Evolutionary conservation across 2,329 filamentous ascomycete species (phyloP), one percentile per base, ranked within the genome.

Genomic region (Aspergillus eucalypticola): DNA sequence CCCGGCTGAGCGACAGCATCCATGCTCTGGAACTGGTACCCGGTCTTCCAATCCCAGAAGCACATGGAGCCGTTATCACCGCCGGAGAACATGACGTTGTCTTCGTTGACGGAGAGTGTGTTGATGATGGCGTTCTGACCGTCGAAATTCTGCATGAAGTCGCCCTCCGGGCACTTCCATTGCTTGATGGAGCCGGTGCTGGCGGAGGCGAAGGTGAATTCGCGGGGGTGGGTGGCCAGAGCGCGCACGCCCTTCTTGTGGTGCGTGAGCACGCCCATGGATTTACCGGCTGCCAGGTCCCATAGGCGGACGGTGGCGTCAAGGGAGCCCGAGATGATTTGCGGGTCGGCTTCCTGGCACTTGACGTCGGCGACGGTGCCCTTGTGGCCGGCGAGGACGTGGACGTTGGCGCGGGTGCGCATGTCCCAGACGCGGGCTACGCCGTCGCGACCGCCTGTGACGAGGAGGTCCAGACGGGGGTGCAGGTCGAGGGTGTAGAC

Each of bases 11-110:
- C 95, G 7, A 91, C 91, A 3, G 91, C 96, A 68, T 99, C 93
- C 11, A 94, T 84, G 8, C 87, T 86, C 78, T 99, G 95, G 80
- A 95, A 99, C 51, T 90, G 85, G 74, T 99, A 87, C 0, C 96
- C 95, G 0, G 92, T 90, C 79, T 98, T 98, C 95, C 95, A 99
- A 75, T 99, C 96, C 90, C 93, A 99, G 82, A 99, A 99, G 67
- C 88, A 91, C 82, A 98, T 95, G 38, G 91, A 96, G 42, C 96
- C 95, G 69, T 99, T 97, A 72, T 99, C 95, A 50, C 89, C 94
- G 59, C 95, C 95, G 2, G 92, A 95, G 77, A 99, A 97, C 60
- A 99, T 79, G 15, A 98, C 91, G 69, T 97, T 95, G 74, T 97
- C 92, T 70, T 96, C 91, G 75, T 99, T 99, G 32, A 95, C 92